A percentile compares a stretch with the other conserved stretches of the same genome.
Evolutionary conservation across 371 early-diverging fungal genomes (phyloP).

Genomic region (Rhizomucor pusillus): DNA sequence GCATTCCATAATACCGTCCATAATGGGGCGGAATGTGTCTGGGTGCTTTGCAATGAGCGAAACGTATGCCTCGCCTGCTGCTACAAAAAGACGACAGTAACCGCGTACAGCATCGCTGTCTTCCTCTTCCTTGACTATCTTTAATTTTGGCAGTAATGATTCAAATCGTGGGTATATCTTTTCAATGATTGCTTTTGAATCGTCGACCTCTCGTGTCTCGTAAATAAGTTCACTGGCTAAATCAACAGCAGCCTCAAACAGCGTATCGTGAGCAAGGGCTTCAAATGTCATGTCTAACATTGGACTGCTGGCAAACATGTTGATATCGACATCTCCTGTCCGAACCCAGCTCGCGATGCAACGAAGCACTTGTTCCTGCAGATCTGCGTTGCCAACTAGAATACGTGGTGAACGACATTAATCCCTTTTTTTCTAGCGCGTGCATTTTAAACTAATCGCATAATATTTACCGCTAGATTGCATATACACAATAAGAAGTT

Average conservation of each 20-base stretch:
- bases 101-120: slow-evolving; percentile 59
- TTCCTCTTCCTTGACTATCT: slow-evolving; percentile 34
- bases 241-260: slow-evolving; percentile 87
- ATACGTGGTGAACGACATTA: too few relatives aligned
- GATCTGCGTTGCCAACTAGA: slow-evolving; percentile 40
- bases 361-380: slow-evolving; percentile 65
- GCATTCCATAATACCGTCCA: slow-evolving; percentile 76
- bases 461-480: slow-evolving; percentile 58
- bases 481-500: slow-evolving; percentile 62
- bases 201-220: slow-evolving; percentile 66
- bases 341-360: slow-evolving; percentile 85
- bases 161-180: slow-evolving; percentile 55
- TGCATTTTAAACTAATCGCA: neutral
- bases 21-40: slow-evolving; percentile 59
- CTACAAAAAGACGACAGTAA: slow-evolving; percentile 78
- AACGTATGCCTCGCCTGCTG: slow-evolving; percentile 84
- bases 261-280: slow-evolving; percentile 58
- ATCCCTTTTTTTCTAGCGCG: neutral
- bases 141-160: slow-evolving; percentile 53
- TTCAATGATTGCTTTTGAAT: slow-evolving; percentile 55
- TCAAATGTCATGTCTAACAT: slow-evolving; percentile 75
- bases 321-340: slow-evolving; percentile 76
- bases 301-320: slow-evolving; percentile 61
- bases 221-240: slow-evolving; percentile 79
- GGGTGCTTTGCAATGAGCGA: slow-evolving; percentile 63